Percentiles rank a stretch among this genome's conserved stretches.
phyloP scores from a whole-genome alignment of 2,329 filamentous ascomycete species.

The Pseudogymnoascus pannorum region DNA sequence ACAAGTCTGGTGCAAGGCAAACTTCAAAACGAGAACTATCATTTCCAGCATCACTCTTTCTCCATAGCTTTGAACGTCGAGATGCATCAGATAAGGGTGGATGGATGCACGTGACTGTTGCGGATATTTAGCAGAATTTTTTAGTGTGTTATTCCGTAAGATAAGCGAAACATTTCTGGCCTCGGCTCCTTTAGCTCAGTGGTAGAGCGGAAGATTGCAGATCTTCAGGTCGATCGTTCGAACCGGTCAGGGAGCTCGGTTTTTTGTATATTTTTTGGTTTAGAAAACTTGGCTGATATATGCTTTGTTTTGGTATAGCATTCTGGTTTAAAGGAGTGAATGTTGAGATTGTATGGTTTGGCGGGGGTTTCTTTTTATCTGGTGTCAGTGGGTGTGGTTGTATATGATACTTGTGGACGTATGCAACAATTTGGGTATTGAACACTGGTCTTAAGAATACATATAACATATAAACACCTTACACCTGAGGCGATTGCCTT shows the following conservation, averaged over 20 bases:
- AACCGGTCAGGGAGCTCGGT: constrained; percentile 10
- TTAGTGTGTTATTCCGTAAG: not conserved
- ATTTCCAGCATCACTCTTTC: too few species aligned
- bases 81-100: too few species aligned
- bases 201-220: constrained; percentile 12
- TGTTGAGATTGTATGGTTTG: not conserved
- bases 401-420: not conserved
- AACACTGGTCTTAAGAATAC: not conserved
- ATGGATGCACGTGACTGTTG: too few species aligned
- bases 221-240: constrained; percentile 12
- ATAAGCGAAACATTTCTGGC: not conserved
- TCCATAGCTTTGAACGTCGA: too few species aligned
- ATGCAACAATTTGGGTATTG: not conserved
- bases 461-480: not conserved
- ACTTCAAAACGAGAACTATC: too few species aligned
- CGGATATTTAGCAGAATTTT: too few species aligned
- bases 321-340: not conserved
- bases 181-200: constrained; percentile 12
- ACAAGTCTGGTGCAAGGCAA: too few species aligned
- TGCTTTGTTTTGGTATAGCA: not conserved
- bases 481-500: not conserved
- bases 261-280: not conserved
- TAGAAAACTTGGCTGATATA: not conserved
- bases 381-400: not conserved
- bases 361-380: not conserved